Evolutionary conservation across 169 alveolate genomes (phyloP), one percentile per base, ranked within the genome.

Genomic region (Plasmodium yoelii): DNA sequence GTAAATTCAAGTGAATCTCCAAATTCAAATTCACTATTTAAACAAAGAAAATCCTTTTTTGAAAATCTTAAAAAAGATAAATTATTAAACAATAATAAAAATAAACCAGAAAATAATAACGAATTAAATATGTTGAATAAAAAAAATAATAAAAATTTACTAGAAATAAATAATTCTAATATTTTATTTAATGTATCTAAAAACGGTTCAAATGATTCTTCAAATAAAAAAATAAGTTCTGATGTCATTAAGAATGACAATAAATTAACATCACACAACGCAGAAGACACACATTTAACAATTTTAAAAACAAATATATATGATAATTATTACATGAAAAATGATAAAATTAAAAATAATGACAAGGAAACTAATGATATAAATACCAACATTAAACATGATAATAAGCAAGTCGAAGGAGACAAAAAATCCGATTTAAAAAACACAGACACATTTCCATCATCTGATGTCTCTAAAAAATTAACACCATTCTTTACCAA

Each of bases 31-130:
- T 24, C 88, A 1, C n/a, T 64, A 26, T 77, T 77, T 49, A 26
- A 77, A 28, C 75, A 77, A 3, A 67, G 88, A 56, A 77, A 63
- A 46, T 47, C n/a, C 12, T 77, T 77, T 39, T 77, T 77, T 68
- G 88, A 77, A 64, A 77, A 77, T 64, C 47, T 77, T n/a, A 77
- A 53, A 19, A 77, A 47, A 77, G 88, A 77, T 34, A 77, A 53
- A 68, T 64, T 77, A 22, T 51, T 46, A 15, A 77, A 68, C 46
- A 77, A 18, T 24, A 13, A 39, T 26, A 55, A 51, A 1, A 34
- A 19, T 0, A 75, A 75, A 61, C 46, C 15, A 5, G n/a, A 28
- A 42, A 6, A n/a, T 46, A 64, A 24, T 56, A 77, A 47, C 51
- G 67, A 75, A 22, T 22, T 55, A 57, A 18, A 77, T 42, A 26